These are phyloP conservation scores for Syzygium oleosum DNA, from an alignment of 345 rosid genomes.

Conservation along the genomic window DNA sequence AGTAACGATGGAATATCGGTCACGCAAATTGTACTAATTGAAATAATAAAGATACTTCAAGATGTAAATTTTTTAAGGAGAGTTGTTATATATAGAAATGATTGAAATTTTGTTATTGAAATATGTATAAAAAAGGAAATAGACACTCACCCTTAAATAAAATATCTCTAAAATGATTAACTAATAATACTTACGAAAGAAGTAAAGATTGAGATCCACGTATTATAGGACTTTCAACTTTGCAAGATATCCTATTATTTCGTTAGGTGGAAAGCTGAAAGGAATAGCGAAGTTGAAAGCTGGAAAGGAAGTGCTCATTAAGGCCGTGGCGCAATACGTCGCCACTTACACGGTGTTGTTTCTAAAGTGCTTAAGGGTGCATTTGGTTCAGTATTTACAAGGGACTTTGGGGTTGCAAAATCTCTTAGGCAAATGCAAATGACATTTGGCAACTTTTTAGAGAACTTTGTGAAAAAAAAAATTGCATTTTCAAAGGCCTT, in stretches of 20 bases:
- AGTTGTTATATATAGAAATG: accelerated
- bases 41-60: background rate
- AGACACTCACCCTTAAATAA: accelerated
- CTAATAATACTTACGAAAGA: background rate
- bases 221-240: background rate
- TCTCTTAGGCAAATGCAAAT: too few species aligned
- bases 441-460: background rate
- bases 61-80: background rate
- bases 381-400: too few species aligned
- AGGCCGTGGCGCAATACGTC: background rate
- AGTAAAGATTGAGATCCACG: background rate
- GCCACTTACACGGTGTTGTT: background rate
- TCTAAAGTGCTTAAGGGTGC: too few species aligned
- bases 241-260: background rate
- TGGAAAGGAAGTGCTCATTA: background rate
- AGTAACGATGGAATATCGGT: accelerated
- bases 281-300: background rate
- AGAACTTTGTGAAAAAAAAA: too few species aligned
- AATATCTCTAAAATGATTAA: accelerated
- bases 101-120: background rate
- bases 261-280: background rate
- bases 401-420: too few species aligned
- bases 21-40: background rate
- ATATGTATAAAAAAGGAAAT: background rate
- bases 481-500: too few species aligned